Base-by-base conservation (phyloP, 306 rosid species). In the Cicer yamashitae region DNA sequence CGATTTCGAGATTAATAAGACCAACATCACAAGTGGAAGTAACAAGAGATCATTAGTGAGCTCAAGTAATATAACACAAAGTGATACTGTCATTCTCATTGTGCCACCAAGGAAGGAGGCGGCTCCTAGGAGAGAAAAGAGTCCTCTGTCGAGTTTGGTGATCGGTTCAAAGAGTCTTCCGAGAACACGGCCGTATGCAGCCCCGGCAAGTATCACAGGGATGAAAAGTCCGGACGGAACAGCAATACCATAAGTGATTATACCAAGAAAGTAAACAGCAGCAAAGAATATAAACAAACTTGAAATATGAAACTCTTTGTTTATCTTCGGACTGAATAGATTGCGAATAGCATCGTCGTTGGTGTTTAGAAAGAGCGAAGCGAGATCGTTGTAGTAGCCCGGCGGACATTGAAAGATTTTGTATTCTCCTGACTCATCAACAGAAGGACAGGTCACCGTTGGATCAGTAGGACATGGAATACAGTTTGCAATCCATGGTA, bases 31-130 rank as follows among this genome's bases (percentile, higher is more conserved):
- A 41, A 93, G 88, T 10, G 98, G 98, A 50, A 93, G 98, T 84
- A 91, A 79, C 88, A 90, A 84, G 63, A 94, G 86, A 74, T 94
- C 96, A 85, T 89, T 94, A 45, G 98, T 94, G 78, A 94, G 98
- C 66, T 94, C 98, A 43, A 94, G 97, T 77, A 94, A 82, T 81
- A 94, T 94, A 74, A 94, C 73, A 77, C 98, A 91, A 13, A 94
- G 45, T 47, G 97, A 94, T 43, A 94, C 98, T 4, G 98, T 94
- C 98, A 94, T 94, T 80, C 98, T 90, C 98, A 94, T 94, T 67
- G 97, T 94, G 61, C 98, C 98, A 48, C 98, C 98, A 44, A 93
- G 98, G 79, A 93, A 86, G 46, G 97, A 89, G 6, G 98, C 96
- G 17, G 98, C 93, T 75, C 98, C 98, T 45, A 93, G 97, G 76